Evolutionary conservation across 306 rosid genomes (phyloP).

Genomic region (Prunus persica): DNA sequence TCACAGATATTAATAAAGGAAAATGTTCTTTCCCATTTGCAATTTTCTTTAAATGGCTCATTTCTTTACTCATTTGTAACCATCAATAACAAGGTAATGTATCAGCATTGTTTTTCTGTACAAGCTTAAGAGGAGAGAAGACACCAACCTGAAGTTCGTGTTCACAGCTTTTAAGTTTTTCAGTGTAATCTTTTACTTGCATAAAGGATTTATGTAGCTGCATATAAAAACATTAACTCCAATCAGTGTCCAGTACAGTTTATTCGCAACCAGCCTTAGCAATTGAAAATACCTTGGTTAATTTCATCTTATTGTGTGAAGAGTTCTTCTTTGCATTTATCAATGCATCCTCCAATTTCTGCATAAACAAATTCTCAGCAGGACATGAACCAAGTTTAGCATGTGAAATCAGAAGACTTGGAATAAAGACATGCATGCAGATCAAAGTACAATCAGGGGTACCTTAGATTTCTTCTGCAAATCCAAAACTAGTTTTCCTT

Average conservation of each 20-base stretch:
- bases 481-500: conserved; percentile 36
- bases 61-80: not conserved
- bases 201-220: conserved; percentile 71
- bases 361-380: conserved; percentile 31
- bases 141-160: conserved; percentile 82
- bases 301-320: conserved; percentile 59
- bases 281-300: conserved; percentile 58
- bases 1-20: not conserved
- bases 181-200: conserved; percentile 57
- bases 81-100: not conserved
- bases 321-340: conserved; percentile 67
- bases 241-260: conserved; percentile 1
- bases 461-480: conserved; percentile 77
- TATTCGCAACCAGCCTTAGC: not conserved
- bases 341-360: conserved; percentile 91
- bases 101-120: not conserved
- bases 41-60: not conserved
- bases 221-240: conserved; percentile 24
- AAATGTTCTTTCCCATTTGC: not conserved
- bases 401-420: conserved; percentile 5
- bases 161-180: conserved; percentile 61
- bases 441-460: conserved; percentile 5
- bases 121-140: not conserved
- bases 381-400: conserved; percentile 16
- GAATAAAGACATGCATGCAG: not conserved